Evolutionary conservation across 345 rosid genomes (phyloP).

Genomic region (Citrus hindsii): DNA sequence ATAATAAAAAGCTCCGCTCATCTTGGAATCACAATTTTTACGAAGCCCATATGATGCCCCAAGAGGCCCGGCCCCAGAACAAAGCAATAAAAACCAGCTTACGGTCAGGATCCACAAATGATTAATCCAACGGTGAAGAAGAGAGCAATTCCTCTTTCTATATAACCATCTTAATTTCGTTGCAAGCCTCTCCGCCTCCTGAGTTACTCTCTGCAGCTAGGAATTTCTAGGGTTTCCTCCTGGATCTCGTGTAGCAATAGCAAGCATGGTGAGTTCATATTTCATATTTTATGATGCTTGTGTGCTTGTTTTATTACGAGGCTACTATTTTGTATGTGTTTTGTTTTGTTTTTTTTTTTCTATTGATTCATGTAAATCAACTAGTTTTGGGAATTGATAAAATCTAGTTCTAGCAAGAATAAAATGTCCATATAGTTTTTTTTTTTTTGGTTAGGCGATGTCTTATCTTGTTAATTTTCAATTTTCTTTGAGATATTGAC

Average conservation of each 20-base stretch:
- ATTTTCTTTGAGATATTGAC: too few relatives aligned
- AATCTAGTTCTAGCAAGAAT: too few relatives aligned
- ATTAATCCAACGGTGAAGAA: not conserved
- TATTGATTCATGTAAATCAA: too few relatives aligned
- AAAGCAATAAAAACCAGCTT: not conserved
- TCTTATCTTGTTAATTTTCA: too few relatives aligned
- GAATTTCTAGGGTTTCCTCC: constrained; percentile 7
- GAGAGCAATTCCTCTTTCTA: not conserved
- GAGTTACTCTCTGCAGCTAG: not conserved
- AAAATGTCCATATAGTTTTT: too few relatives aligned
- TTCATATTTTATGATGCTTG: not conserved
- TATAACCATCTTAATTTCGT: not conserved
- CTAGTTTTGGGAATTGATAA: too few relatives aligned
- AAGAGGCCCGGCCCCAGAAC: not conserved
- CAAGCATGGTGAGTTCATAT: not conserved
- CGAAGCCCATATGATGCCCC: not conserved
- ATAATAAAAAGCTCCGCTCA: too few relatives aligned
- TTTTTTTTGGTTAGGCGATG: too few relatives aligned
- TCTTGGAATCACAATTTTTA: too few relatives aligned
- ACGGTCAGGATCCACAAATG: not conserved
- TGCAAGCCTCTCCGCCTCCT: not conserved
- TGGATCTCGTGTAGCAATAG: not conserved
- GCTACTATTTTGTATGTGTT: too few relatives aligned
- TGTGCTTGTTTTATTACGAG: not conserved
- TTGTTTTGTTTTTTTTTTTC: too few relatives aligned